Base-by-base conservation (phyloP, 2,329 filamentous ascomycete species). In the Xylariaceae sp. region DNA sequence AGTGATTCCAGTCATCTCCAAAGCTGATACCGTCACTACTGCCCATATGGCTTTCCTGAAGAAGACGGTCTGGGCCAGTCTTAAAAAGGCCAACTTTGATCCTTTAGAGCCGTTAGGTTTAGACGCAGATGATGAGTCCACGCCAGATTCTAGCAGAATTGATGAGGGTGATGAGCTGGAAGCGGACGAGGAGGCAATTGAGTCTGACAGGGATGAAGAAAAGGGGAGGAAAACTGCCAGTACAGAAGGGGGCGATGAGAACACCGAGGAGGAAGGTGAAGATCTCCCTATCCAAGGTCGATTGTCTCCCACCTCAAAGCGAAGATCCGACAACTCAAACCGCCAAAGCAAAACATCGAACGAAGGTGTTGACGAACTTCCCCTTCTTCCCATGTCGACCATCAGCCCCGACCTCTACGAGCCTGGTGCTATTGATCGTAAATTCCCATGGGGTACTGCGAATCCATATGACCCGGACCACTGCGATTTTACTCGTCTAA, bases 361-460 rank as follows among this genome's bases (percentile, higher is more conserved):
- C 46, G 77, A 78, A 43, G 73, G 66, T 62, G 73, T 77, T 44
- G 81, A 79, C 39, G 82, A 85, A 62, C 70, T 76, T 9, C 90
- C 90, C 0, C 88, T 91, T 69, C 77, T 97, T 21, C 94, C 94
- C 1, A 85, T 97, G 68, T 96, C 92, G 33, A 90, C 97, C 70
- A 88, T 99, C 70, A 96, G 91, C 58, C 94, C 94, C 0, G 94
- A 99, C 71, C 83, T 90, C 35, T 96, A 97, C 73, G 90, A 95
- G 65, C 87, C 87, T 7, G 83, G 81, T 26, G 79, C 89, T 13
- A 76, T 96, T 55, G 94, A 94, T 39, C 89, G 94, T 55, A 87
- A 88, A 60, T 99, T 97, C 71, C 90, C 94, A 0, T 99, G 94
- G 94, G 94, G 94, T 6, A 95, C 97, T 64, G 94, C 94, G 4